Evolutionary conservation across 495 filamentous ascomycete genomes (phyloP), one percentile per base, ranked within the genome.

Genomic region (Daldinia bambusicola): DNA sequence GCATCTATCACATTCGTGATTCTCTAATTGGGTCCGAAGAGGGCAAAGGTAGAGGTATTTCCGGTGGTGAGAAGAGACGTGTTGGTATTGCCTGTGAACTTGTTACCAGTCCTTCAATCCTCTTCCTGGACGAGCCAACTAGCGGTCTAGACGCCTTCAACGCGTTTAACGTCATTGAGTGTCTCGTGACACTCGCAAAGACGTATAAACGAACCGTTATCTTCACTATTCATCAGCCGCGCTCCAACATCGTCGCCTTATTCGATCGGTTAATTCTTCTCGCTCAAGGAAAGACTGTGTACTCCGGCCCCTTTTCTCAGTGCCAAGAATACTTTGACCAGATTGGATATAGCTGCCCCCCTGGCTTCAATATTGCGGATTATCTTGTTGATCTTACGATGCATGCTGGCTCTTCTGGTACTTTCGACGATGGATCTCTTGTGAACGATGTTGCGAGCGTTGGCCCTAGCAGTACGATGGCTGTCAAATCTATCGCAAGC

Each of bases 241-340:
- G 97, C 64, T 98, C 95, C n/a, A 99, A 99, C 74, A 99, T 99
- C 71, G 95, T 98, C 32, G 95, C 95, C n/a, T 85, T 99, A 34
- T 99, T 99, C 74, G 96, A 99, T 77, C 89, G 95, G 61, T 85
- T 99, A 16, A 88, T 99, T 67, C 89, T 99, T 16, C 84, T 99
- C 37, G 95, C 95, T 7, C 89, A 92, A 71, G 95, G 95, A 38
- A 92, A 89, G 72, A 91, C 92, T 2, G 95, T 99, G 7, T 99
- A 96, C 75, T 98, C 95, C 2, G 95, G 95, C 0, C 91, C 92
- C 18, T 93, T 97, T 71, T 88, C 91, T 2, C 89, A 89, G 62
- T 98, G 95, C 75, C 95, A 99, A 76, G 86, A 86, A 38, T 99
- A 97, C 77, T 99, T 99, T 71, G 93, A 97, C 67, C 85, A 90